Evolutionary conservation across 371 early-diverging fungal genomes (phyloP).

Genomic region (Mortierella sp.): DNA sequence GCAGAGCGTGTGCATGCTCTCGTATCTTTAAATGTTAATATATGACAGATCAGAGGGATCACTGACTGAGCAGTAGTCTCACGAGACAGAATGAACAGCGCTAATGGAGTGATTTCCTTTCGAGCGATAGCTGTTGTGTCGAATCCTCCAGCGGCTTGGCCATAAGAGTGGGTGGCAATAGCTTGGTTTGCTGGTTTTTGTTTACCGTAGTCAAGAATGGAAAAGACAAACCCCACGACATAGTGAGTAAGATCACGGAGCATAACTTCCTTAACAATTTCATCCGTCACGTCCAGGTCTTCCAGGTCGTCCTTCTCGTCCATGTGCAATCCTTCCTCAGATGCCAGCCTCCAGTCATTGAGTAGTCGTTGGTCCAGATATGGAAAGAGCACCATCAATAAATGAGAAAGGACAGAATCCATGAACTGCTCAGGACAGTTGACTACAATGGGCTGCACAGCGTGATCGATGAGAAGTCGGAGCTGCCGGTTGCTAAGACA

Average conservation of each 20-base stretch:
- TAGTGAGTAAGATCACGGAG: slow-evolving; percentile 63
- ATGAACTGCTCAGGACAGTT: slow-evolving; percentile 59
- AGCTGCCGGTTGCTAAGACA: slow-evolving; percentile 60
- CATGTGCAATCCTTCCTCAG: slow-evolving; percentile 38
- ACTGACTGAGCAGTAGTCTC: slow-evolving; percentile 37
- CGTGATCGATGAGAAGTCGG: slow-evolving; percentile 54
- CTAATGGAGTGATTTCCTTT: slow-evolving; percentile 43
- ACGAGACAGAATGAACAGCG: slow-evolving; percentile 40
- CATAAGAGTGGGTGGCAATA: background rate
- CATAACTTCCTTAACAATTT: slow-evolving; percentile 61
- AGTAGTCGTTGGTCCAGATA: slow-evolving; percentile 54
- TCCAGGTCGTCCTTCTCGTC: slow-evolving; percentile 53
- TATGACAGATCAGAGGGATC: slow-evolving; percentile 34
- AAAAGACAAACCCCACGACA: slow-evolving; percentile 53
- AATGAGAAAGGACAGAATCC: slow-evolving; percentile 42
- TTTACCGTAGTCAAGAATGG: slow-evolving; percentile 30
- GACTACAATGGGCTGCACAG: slow-evolving; percentile 59
- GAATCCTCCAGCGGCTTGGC: background rate
- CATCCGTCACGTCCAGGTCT: slow-evolving; percentile 62
- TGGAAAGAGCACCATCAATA: slow-evolving; percentile 57
- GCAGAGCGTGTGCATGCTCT: slow-evolving; percentile 48
- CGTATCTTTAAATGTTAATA: slow-evolving; percentile 60
- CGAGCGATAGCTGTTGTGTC: background rate
- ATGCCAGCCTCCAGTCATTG: slow-evolving; percentile 41
- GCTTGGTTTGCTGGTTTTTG: background rate